phyloP scores from a whole-genome alignment of 1,284 basidiomycete genomes.

The Taiwanofungus camphoratus region DNA sequence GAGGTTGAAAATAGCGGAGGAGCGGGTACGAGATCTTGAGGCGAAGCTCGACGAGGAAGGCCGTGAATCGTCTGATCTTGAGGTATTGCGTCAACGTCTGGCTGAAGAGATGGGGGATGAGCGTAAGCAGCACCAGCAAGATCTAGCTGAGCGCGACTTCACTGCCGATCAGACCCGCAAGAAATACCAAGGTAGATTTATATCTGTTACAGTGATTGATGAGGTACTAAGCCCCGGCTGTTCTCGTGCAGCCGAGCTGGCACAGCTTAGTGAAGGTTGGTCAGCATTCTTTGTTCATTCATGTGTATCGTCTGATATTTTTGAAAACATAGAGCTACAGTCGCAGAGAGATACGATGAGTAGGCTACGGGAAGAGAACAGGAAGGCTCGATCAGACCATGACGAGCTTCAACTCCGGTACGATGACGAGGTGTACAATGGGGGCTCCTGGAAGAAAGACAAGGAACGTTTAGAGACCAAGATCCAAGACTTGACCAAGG shows the following conservation, averaged over 20 bases:
- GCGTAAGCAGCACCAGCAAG: constrained; percentile 70
- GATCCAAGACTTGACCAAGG: constrained; percentile 70
- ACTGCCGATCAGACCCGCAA: constrained; percentile 73
- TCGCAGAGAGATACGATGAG: constrained; percentile 72
- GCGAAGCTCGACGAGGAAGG: constrained; percentile 63
- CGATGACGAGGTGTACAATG: constrained; percentile 75
- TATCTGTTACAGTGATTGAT: too few species aligned
- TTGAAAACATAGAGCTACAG: constrained; percentile 65
- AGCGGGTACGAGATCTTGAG: constrained; percentile 57
- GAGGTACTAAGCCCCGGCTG: too few species aligned
- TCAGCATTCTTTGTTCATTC: too few species aligned
- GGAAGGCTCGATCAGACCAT: constrained; percentile 70
- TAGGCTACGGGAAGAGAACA: constrained; percentile 72
- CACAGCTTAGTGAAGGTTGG: constrained; percentile 73
- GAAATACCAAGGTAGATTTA: constrained; percentile 69
- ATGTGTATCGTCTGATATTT: too few species aligned
- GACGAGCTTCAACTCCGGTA: constrained; percentile 72
- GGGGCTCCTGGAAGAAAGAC: constrained; percentile 80
- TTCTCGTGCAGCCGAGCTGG: constrained; percentile 51
- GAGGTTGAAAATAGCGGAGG: constrained; percentile 46
- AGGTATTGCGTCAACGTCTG: constrained; percentile 56
- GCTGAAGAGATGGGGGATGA: constrained; percentile 73
- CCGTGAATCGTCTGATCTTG: constrained; percentile 62
- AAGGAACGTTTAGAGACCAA: constrained; percentile 81
- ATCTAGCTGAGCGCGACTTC: constrained; percentile 73